Base-by-base conservation (phyloP, 495 filamentous ascomycete species). In the Poronia punctata region DNA sequence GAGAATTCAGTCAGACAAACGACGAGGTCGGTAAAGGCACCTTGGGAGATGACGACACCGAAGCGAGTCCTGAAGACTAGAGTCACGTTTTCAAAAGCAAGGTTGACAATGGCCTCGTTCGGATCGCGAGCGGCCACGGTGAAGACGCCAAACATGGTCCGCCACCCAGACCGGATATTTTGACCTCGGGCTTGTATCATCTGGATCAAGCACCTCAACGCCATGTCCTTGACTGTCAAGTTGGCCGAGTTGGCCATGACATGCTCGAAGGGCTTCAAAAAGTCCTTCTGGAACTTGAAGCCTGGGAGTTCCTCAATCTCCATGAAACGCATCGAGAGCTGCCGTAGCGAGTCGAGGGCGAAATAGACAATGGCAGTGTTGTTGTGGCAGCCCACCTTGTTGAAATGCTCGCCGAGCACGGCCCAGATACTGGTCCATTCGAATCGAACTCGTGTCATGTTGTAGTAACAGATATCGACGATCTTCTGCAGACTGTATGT, bases 211-310 rank as follows among this genome's bases (percentile, higher is more conserved):
- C 93, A 99, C n/a, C 88, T 77, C 9, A 99, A 71, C 22, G 93
- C 86, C 88, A 97, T 95, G 53, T 99, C 92, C 60, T 99, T 99
- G 45, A 99, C 92, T 6, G 83, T 75, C 21, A 94, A 82, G 35
- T 88, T 82, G 40, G 62, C 85, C 43, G 87, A 90, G 63, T 97
- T 97, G 21, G 82, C 77, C 70, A 97, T 94, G 51, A 99, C 86
- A 61, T 96, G 86, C 64, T 97, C 88, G 46, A 99, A 99, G 0
- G 92, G 92, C 60, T 95, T 96, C 19, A 97, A 71, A 64, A 99
- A 97, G 52, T 99, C 92, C 58, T 99, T 99, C 52, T 99, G 92
- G 58, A 99, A 99, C 59, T 97, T 96, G 78, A 99, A 99, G 49
- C 94, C 93, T 0, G 92, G 85, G 46, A 99, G 64, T 58, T 99